Percentiles rank a stretch among this genome's conserved stretches.
Conservation (phyloP, 345 rosid genomes). For the Brassica nigra region DNA sequence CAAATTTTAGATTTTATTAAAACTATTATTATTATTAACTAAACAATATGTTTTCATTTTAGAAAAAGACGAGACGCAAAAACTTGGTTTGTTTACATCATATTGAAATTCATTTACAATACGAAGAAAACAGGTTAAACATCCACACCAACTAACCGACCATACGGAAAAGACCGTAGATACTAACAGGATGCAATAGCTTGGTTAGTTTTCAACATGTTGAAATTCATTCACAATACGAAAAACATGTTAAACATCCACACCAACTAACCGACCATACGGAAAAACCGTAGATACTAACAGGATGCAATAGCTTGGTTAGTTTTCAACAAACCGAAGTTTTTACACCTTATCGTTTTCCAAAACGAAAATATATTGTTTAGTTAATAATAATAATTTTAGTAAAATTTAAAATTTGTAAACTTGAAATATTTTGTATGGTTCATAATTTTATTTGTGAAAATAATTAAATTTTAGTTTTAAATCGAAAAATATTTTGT, state of each 20-base stretch:
- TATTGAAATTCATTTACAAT: background rate
- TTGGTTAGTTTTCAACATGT: background rate
- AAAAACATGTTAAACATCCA: background rate
- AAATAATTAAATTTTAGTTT: too few relatives aligned
- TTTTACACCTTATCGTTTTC: background rate
- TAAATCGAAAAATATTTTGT: too few relatives aligned
- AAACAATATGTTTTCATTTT: background rate
- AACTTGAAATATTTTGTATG: too few relatives aligned
- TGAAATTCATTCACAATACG: background rate
- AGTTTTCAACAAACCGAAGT: background rate
- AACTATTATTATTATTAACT: background rate
- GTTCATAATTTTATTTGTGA: too few relatives aligned
- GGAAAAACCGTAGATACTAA: background rate
- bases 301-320: background rate
- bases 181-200: background rate
- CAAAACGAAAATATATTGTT: too few relatives aligned
- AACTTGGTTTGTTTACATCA: background rate
- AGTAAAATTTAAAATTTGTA: too few relatives aligned
- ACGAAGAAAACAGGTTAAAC: background rate
- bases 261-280: background rate
- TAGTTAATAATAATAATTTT: too few relatives aligned
- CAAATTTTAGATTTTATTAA: background rate
- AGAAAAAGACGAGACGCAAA: background rate
- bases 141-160: too few relatives aligned
- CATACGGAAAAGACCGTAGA: background rate